These are phyloP conservation scores for Cynara cardunculus DNA, from an alignment of 129 eudicot species.

Conservation along the genomic window DNA sequence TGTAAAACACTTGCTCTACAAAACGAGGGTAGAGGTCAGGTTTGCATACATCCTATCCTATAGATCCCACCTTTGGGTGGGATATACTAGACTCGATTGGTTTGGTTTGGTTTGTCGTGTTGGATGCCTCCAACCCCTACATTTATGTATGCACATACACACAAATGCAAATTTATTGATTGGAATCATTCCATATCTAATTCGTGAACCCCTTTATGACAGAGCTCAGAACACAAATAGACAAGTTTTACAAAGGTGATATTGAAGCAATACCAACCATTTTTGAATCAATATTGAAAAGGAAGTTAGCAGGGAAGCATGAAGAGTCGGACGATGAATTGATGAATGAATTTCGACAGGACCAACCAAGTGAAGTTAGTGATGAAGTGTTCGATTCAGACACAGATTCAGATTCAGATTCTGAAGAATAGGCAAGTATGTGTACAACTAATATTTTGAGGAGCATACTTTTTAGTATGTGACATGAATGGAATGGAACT, in stretches of 20 bases:
- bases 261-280: slow-evolving; percentile 53
- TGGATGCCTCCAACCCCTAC: not conserved
- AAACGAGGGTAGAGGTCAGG: not conserved
- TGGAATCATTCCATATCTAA: not conserved
- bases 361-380: slow-evolving; percentile 25
- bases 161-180: not conserved
- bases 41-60: not conserved
- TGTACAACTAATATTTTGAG: not conserved
- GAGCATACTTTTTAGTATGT: not conserved
- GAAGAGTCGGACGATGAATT: slow-evolving; percentile 64
- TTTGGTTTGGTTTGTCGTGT: not conserved
- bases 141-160: not conserved
- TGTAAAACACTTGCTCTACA: too few relatives aligned
- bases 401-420: slow-evolving; percentile 24
- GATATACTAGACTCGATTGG: not conserved
- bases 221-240: slow-evolving; percentile 58
- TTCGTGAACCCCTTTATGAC: slow-evolving; percentile 6
- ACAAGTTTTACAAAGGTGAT: slow-evolving; percentile 47
- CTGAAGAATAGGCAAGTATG: slow-evolving; percentile 1
- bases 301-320: slow-evolving; percentile 58
- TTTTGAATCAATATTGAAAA: slow-evolving; percentile 49
- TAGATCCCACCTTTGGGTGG: not conserved
- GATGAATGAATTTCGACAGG: slow-evolving; percentile 38
- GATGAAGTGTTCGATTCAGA: slow-evolving; percentile 39
- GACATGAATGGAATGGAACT: not conserved